Evolutionary conservation across 257 asterid species (phyloP).

Genomic region (Nicotiana obtusifolia): DNA sequence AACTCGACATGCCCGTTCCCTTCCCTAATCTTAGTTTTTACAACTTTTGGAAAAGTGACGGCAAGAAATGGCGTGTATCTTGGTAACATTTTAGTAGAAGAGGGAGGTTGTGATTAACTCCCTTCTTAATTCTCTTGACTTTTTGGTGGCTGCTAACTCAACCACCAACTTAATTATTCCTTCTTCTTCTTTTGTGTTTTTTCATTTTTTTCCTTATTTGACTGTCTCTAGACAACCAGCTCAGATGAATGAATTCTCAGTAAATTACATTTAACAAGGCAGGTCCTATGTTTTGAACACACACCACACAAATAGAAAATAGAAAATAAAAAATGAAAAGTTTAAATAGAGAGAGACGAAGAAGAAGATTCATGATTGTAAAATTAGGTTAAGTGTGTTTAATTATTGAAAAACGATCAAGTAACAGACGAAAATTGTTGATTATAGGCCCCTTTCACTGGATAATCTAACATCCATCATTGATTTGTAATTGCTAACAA

Average conservation of each 20-base stretch:
- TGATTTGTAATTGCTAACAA: neutral
- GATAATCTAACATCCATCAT: constrained; percentile 2
- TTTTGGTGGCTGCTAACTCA: constrained; percentile 16
- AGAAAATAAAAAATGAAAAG: neutral
- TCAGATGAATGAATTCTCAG: neutral
- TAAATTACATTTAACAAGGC: neutral
- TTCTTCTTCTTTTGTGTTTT: neutral
- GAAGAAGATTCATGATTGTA: neutral
- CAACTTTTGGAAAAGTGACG: neutral
- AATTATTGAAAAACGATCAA: neutral
- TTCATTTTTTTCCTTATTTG: neutral
- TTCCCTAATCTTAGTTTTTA: neutral
- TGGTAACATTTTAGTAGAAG: neutral
- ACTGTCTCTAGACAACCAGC: neutral
- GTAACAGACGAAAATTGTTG: neutral
- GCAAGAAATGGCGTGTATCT: constrained; percentile 4
- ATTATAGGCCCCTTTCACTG: neutral
- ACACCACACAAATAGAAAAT: no score
- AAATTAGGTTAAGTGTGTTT: neutral
- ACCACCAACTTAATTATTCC: constrained; percentile 12
- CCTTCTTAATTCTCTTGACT: constrained; percentile 10
- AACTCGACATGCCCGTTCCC: no score
- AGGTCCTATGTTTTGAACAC: neutral
- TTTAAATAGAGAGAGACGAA: neutral
- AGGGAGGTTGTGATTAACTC: neutral